Evolutionary conservation across 345 rosid genomes (phyloP).

Genomic region (Corchorus olitorius): DNA sequence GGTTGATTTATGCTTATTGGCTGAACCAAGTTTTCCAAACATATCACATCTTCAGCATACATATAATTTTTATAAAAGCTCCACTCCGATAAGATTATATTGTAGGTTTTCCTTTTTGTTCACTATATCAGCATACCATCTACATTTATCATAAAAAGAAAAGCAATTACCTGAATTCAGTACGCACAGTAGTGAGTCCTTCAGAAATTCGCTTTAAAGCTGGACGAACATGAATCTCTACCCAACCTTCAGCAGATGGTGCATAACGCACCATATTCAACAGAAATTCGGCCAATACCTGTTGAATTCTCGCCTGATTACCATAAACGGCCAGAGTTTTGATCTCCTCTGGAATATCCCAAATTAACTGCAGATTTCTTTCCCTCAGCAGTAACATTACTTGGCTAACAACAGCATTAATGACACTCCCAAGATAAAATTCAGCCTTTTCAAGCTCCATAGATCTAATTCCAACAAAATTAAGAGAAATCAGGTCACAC

Average conservation of each 20-base stretch:
- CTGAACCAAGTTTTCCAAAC: not conserved
- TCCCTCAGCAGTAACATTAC: conserved; percentile 76
- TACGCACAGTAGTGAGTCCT: conserved; percentile 47
- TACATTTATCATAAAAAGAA: not conserved
- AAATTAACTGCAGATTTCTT: conserved; percentile 81
- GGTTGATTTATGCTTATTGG: not conserved
- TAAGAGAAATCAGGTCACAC: conserved; percentile 23
- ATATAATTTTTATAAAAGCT: not conserved
- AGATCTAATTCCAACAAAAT: conserved; percentile 46
- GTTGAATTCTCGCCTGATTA: conserved; percentile 91
- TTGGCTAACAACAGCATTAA: conserved; percentile 96
- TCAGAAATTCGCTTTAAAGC: conserved; percentile 56
- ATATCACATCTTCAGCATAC: not conserved
- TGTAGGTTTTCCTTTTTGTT: not conserved
- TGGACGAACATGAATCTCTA: conserved; percentile 82
- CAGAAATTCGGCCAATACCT: conserved; percentile 86
- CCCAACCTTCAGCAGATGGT: conserved; percentile 80
- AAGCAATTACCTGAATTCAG: conserved; percentile 73
- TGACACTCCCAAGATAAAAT: conserved; percentile 80
- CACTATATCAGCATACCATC: not conserved
- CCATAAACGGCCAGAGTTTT: conserved; percentile 80
- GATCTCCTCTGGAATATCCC: conserved; percentile 93
- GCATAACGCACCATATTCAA: conserved; percentile 82
- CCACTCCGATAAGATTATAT: not conserved
- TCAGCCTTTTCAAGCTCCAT: conserved; percentile 78